Base-by-base conservation (phyloP, 169 alveolate genomes). In the Plasmodium knowlesi region DNA sequence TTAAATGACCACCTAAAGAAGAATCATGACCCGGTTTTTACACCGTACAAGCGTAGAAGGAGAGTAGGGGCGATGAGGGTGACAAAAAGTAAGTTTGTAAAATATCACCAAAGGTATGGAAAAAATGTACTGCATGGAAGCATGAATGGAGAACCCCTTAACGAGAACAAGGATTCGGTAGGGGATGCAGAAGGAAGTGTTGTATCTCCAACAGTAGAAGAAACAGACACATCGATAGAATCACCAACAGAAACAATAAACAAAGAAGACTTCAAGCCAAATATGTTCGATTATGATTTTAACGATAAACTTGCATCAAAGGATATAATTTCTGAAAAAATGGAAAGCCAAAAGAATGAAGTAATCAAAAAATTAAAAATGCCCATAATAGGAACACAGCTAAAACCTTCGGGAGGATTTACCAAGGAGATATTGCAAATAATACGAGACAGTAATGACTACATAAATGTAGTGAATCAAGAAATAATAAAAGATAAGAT, bases 401-500 rank as follows among this genome's bases (percentile, higher is more conserved):
- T 88, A 37, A 88, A 88, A 78, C 94, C 94, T 22, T 88, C 94
- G 19, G 94, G 94, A 6, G 94, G 94, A 22, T 88, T 88, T 70
- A 57, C 94, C 57, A 88, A 88, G 71, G 93, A 85, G 67, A 85
- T 85, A 50, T 22, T 85, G 61, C 53, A 46, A 16, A 61, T 85
- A 34, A 85, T 85, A 25, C 53, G 78, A 28, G 85, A 85, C 37
- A 85, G 93, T 37, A 85, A 85, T 74, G 78, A 85, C 28, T 85
- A 85, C 80, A 85, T 85, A 50, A 85, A 85, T 67, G 61, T 19
- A 43, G 85, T 85, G 4, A 85, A 85, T 74, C 43, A 85, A 85
- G 93, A 85, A 85, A 85, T 85, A 46, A 85, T 85, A 43, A 73
- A 85, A 50, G 93, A 85, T 30, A 85, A 85, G 67, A 46, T 85